Base-by-base conservation (phyloP, 2,329 filamentous ascomycete species). In the Diaporthe velutina region DNA sequence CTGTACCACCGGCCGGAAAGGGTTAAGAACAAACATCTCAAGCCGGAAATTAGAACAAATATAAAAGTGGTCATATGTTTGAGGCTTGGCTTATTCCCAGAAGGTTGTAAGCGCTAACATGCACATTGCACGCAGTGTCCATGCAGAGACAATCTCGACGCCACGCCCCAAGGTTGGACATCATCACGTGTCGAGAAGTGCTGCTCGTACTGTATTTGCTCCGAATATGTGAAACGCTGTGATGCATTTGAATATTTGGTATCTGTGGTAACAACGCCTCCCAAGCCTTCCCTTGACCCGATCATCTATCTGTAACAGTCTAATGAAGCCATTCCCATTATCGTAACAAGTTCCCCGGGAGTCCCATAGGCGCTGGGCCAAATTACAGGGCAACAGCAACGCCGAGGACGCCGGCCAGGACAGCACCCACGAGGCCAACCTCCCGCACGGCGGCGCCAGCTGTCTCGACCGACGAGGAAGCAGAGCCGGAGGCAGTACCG, bases 351-450 rank as follows among this genome's bases (percentile, higher is more conserved):
- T 30, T 9, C 13, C 28, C 19, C 38, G 40, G 25, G 12, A 13
- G 3, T 22, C 42, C 17, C 35, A 22, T 8, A n/a, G 19, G 22
- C 28, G n/a, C 22, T 22, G 28, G 22, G 4, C 35, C 38, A 48
- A 60, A 35, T 76, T 67, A 76, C 35, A 76, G 67, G 52, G 67
- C 72, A 54, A 74, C 60, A 38, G 55, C 72, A 17, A 70, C 72
- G 17, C 74, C 74, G 25, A 76, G 42, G n/a, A 74, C 72, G 35
- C 72, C 72, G 30, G 67, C 74, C 22, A 76, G 60, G 50, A 76
- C 67, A 15, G 67, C 74, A 25, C 74, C 74, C 3, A 71, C 45
- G 8, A 74, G 45, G 7, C 72, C 74, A 7, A 30, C 42, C 72
- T 74, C 74, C 9, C 72, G 74, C 4, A 64, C 13, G 15, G 72